Conservation (phyloP, 306 rosid genomes). For the Medicago arabica region DNA sequence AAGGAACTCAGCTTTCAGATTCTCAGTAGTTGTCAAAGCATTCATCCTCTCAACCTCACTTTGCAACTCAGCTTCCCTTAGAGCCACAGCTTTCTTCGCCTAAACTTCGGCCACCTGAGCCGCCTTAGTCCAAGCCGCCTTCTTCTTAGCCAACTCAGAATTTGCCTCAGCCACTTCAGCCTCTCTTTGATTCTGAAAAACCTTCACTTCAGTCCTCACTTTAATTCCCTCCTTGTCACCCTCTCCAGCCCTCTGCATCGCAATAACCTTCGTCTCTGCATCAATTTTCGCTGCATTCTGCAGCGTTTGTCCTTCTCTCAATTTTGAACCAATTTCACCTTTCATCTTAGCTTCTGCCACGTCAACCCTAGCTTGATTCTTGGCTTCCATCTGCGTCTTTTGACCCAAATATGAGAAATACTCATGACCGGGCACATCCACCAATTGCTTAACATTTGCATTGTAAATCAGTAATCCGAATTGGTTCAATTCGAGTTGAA, state of each 20-base stretch:
- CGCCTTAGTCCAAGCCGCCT: constrained; percentile 30
- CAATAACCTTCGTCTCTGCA: constrained; percentile 42
- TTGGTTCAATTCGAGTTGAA: constrained; percentile 64
- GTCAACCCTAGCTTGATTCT: constrained; percentile 59
- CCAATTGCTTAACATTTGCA: constrained; percentile 68
- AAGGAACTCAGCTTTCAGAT: constrained; percentile 49
- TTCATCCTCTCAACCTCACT: constrained; percentile 51
- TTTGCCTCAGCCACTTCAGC: constrained; percentile 48
- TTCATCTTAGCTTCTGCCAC: constrained; percentile 47
- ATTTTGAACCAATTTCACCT: constrained; percentile 41
- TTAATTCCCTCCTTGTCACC: constrained; percentile 43
- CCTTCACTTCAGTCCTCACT: constrained; percentile 39
- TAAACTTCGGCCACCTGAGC: constrained; percentile 49
- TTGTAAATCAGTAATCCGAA: constrained; percentile 71
- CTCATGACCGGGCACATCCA: constrained; percentile 66
- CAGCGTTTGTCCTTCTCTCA: constrained; percentile 39
- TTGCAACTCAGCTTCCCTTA: constrained; percentile 47
- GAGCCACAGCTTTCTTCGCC: constrained; percentile 43
- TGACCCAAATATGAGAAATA: constrained; percentile 73
- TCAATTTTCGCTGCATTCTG: constrained; percentile 50
- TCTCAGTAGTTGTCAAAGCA: constrained; percentile 40
- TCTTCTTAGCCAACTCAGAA: constrained; percentile 47
- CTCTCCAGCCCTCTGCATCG: constrained; percentile 35
- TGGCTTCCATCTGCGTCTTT: constrained; percentile 75
- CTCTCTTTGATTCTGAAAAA: constrained; percentile 49